These are phyloP conservation scores for Neofusicoccum umdonicola DNA, from an alignment of 2,329 filamentous ascomycete genomes.

Conservation along the genomic window DNA sequence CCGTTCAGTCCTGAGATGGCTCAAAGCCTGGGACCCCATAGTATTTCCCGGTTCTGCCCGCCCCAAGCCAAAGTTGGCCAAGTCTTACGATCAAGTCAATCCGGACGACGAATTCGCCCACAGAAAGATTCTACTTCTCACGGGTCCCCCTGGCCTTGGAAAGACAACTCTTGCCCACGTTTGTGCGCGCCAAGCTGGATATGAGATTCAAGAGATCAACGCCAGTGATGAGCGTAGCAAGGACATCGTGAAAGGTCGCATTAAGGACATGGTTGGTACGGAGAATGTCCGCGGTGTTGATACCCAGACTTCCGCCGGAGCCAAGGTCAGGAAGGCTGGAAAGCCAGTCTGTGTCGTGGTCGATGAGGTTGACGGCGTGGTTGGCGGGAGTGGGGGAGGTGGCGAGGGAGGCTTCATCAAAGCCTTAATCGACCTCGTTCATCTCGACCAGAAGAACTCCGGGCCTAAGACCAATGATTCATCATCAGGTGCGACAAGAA, in stretches of 20 bases:
- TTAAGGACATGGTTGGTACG: constrained; percentile 87
- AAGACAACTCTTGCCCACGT: constrained; percentile 97
- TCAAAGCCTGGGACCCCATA: constrained; percentile 89
- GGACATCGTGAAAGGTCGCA: constrained; percentile 85
- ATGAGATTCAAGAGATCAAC: constrained; percentile 96
- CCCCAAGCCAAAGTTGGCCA: constrained; percentile 50
- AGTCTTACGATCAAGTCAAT: constrained; percentile 45
- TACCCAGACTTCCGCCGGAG: constrained; percentile 48
- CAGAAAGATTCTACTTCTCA: constrained; percentile 83
- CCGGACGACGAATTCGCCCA: constrained; percentile 68
- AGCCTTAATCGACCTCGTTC: constrained; percentile 85
- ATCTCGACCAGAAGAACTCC: constrained; percentile 80
- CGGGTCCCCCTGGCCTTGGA: constrained; percentile 87
- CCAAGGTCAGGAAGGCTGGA: constrained; percentile 66
- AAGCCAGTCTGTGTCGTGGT: constrained; percentile 91
- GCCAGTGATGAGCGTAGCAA: constrained; percentile 91
- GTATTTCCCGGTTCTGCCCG: constrained; percentile 79
- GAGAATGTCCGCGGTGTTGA: constrained; percentile 82
- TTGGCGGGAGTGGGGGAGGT: constrained; percentile 69
- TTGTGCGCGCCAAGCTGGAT: constrained; percentile 90
- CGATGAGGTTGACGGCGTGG: constrained; percentile 94
- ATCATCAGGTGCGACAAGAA: constrained; percentile 45
- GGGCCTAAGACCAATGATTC: constrained; percentile 19
- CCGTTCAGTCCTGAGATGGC: constrained; percentile 82
- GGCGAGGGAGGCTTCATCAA: constrained; percentile 93